Percentiles rank a stretch among this genome's conserved stretches.
Evolutionary conservation across 2,329 filamentous ascomycete species (phyloP).

Genomic region (Trematosphaeria pertusa): DNA sequence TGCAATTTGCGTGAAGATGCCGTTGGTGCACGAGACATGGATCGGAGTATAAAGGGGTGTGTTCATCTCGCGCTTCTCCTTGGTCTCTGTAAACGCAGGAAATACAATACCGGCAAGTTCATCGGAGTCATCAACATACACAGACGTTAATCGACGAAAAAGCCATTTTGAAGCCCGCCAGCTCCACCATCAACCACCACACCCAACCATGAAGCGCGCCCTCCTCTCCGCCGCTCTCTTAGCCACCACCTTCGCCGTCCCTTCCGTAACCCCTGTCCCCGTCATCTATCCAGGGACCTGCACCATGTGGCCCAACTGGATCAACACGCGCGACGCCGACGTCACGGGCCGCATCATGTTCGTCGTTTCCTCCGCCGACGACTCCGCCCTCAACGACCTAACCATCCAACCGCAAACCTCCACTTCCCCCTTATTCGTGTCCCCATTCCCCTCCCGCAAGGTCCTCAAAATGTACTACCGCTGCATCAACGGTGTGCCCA

Average conservation of each 20-base stretch:
- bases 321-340: conserved; percentile 1
- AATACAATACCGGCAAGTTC: too few species aligned
- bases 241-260: not conserved
- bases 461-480: conserved; percentile 12
- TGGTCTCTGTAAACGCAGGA: too few species aligned
- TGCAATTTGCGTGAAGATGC: too few species aligned
- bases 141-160: too few species aligned
- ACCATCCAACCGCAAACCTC: not conserved
- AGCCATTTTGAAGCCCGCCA: too few species aligned
- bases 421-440: not conserved
- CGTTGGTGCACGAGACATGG: too few species aligned
- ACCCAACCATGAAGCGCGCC: too few species aligned
- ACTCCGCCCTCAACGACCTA: not conserved
- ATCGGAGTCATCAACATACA: too few species aligned
- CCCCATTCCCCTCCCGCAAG: not conserved
- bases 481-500: conserved; percentile 9
- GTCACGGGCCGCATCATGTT: conserved; percentile 2
- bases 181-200: too few species aligned
- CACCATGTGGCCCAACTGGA: conserved; percentile 2
- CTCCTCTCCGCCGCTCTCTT: too few species aligned
- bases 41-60: too few species aligned
- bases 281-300: conserved; percentile 3
- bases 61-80: too few species aligned
- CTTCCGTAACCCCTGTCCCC: conserved; percentile 3
- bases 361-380: not conserved